Base-by-base conservation (phyloP, 2,329 filamentous ascomycete genomes). In the Eutypa lata region DNA sequence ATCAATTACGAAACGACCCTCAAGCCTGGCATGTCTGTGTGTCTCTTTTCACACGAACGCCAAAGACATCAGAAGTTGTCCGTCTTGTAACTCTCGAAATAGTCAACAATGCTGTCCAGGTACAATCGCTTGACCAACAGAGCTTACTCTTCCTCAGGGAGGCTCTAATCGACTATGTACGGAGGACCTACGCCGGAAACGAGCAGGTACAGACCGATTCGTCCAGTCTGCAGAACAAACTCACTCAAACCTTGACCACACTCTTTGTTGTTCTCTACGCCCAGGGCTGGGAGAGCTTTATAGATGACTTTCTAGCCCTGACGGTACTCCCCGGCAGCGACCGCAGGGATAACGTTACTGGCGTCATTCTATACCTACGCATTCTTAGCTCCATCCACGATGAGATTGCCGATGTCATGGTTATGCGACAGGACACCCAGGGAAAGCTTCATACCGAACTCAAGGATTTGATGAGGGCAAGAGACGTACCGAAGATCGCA, bases 171-270 rank as follows among this genome's bases (percentile, higher is more conserved):
- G 82, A 84, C 61, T 97, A 97, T 71, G 81, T 94, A 55, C 84
- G 84, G 59, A 83, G 87, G 63, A 84, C 82, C 47, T 97, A 97
- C 70, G 82, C 84, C 50, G 76, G 79, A 38, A 76, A 76, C 33
- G 71, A 76, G 10, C 79, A 81, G 51, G 76, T 79, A 53, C 72
- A 77, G 49, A 74, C 86, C 57, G 94, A 99, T 68, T 83, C 87
- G 8, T 71, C 84, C 22, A 82, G 83, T 59, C 87, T 99, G 43
- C 93, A 97, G 73, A 99, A 97, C 76, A 99, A 99, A 74, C 84
- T 99, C 61, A 92, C 93, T 45, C 94, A 99, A 74, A 96, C 92
- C 13, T 76, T 99, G 63, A 99, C 94, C 10, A 94, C 91, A 66
- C 85, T 99, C 48, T 99, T 99, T 71, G 88, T 91, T 35, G 84